Percentiles rank a stretch among this genome's conserved stretches.
Evolutionary conservation across 1,139 yeast species (phyloP).

Genomic region (Yamadazyma pseudoaaseri): DNA sequence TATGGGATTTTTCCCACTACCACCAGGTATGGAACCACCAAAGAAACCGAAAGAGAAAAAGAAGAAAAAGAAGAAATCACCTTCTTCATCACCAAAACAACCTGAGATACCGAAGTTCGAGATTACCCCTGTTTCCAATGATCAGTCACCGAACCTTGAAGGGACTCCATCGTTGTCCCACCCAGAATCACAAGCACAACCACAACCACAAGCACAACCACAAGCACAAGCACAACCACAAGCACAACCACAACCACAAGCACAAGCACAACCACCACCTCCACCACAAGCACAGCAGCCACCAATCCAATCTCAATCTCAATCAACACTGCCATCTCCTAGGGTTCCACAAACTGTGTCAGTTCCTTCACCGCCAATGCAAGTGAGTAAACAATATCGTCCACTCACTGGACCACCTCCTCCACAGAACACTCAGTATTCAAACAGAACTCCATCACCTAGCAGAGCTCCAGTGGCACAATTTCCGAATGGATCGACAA

Average conservation of each 20-base stretch:
- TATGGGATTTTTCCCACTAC: conserved; percentile 18
- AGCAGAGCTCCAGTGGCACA: no score
- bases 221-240: conserved; percentile 1
- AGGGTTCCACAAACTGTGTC: not conserved
- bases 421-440: no score
- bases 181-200: not conserved
- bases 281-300: conserved; percentile 12
- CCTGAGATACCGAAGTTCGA: conserved; percentile 12
- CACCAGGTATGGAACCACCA: conserved; percentile 17
- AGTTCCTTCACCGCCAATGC: not conserved
- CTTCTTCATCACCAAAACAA: conserved; percentile 13
- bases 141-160: conserved; percentile 4
- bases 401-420: no score
- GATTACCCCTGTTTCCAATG: conserved; percentile 13
- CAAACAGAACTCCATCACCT: no score
- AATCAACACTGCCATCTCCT: no score
- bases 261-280: conserved; percentile 4
- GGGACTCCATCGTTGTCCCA: conserved; percentile 3
- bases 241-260: conserved; percentile 13
- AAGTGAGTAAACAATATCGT: no score
- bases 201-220: conserved; percentile 1
- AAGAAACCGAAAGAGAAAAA: conserved; percentile 12
- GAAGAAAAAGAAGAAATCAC: conserved; percentile 15
- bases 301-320: conserved; percentile 7
- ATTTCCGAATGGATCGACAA: no score